A percentile compares a stretch with the other conserved stretches of the same genome.
phyloP scores from a whole-genome alignment of 192 early-diverging fungal species.

The Dissophora ornata region DNA sequence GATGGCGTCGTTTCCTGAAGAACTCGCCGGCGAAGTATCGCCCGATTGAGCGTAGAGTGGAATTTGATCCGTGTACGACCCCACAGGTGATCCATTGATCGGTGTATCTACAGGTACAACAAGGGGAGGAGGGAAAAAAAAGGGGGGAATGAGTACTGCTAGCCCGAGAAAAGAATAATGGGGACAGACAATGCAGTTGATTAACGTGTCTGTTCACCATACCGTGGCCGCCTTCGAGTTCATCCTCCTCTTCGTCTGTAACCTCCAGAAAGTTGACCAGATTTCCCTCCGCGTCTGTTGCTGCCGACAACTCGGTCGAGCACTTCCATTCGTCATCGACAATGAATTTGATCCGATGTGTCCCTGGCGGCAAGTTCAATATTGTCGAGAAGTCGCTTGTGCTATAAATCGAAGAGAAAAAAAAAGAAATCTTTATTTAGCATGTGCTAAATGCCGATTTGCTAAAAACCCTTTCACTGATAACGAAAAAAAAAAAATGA shows the following conservation, averaged over 20 bases:
- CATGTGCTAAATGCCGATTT: not conserved
- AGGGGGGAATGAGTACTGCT: no score
- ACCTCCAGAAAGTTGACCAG: slow-evolving; percentile 96
- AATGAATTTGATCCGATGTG: slow-evolving; percentile 97
- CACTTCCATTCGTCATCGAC: slow-evolving; percentile 99
- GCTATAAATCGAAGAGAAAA: slow-evolving; percentile 44
- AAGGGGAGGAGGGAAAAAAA: not conserved
- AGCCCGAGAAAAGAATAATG: no score
- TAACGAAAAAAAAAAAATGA: not conserved
- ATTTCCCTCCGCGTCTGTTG: slow-evolving; percentile 94
- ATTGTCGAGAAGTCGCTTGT: slow-evolving; percentile 82
- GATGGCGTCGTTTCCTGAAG: slow-evolving; percentile 27
- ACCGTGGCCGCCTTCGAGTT: slow-evolving; percentile 55
- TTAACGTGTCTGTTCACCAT: no score
- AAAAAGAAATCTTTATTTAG: not conserved
- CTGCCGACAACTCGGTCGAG: slow-evolving; percentile 88
- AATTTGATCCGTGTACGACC: slow-evolving; percentile 48
- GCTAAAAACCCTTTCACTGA: no score
- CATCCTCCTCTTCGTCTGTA: slow-evolving; percentile 76
- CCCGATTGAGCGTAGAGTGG: slow-evolving; percentile 35
- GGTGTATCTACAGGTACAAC: slow-evolving; percentile 20
- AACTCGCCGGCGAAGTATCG: slow-evolving; percentile 57
- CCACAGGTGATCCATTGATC: slow-evolving; percentile 44
- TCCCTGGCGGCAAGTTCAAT: slow-evolving; percentile 91
- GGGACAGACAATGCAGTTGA: no score